A percentile compares a stretch with the other conserved stretches of the same genome.
These are phyloP conservation scores for Fragilaria crotonensis DNA, from an alignment of 108 stramenopile genomes.

Conservation along the genomic window DNA sequence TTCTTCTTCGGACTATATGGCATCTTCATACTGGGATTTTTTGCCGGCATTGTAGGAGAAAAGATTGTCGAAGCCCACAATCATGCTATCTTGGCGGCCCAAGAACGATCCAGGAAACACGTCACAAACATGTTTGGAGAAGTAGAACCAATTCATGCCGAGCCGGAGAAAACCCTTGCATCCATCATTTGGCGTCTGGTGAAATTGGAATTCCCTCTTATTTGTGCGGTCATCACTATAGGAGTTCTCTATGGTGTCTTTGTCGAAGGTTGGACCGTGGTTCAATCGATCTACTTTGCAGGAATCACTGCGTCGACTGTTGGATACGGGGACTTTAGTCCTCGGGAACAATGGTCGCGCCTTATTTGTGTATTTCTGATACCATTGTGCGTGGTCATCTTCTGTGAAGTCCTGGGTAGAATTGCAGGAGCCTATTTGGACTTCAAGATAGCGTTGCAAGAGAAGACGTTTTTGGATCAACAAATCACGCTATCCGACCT, in stretches of 20 bases:
- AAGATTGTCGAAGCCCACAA: conserved; percentile 24
- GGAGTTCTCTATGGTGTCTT: conserved; percentile 12
- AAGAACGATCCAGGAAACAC: background rate
- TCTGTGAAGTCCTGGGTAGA: conserved; percentile 34
- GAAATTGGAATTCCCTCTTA: conserved; percentile 10
- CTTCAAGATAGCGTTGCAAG: conserved; percentile 14
- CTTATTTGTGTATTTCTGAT: conserved; percentile 41
- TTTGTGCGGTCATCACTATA: conserved; percentile 4
- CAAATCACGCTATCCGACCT: conserved; percentile 41
- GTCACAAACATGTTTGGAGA: background rate
- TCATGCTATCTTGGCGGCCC: background rate
- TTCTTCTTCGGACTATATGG: conserved; percentile 40
- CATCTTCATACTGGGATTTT: conserved; percentile 38
- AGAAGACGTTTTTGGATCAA: conserved; percentile 33
- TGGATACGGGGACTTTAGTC: conserved; percentile 51
- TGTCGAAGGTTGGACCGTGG: conserved; percentile 15
- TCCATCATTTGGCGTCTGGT: conserved; percentile 18
- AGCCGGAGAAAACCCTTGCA: background rate
- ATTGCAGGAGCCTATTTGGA: conserved; percentile 40
- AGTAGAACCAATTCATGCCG: background rate
- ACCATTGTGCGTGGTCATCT: conserved; percentile 42
- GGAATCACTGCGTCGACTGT: conserved; percentile 48
- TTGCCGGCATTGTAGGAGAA: conserved; percentile 40
- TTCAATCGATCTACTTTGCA: conserved; percentile 33
- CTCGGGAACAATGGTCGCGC: conserved; percentile 10